phyloP scores from a whole-genome alignment of 768 basidiomycete species.

The Leccinum truebloodii region DNA sequence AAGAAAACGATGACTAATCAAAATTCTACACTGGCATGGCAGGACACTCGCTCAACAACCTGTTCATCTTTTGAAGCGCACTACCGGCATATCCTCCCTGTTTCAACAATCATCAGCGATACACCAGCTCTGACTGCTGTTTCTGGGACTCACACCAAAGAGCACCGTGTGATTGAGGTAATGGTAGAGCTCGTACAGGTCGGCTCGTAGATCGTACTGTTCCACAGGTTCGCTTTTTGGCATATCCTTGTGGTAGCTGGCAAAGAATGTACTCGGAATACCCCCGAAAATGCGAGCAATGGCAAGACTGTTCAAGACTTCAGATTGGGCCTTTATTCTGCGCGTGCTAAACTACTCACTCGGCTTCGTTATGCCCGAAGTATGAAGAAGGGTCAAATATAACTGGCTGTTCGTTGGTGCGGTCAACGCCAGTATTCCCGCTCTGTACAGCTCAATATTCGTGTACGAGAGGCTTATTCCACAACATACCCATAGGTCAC shows the following conservation, averaged over 20 bases:
- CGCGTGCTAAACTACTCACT: conserved; percentile 48
- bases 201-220: conserved; percentile 62
- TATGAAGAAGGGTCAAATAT: conserved; percentile 81
- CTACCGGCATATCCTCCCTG: conserved; percentile 54
- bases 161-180: conserved; percentile 80
- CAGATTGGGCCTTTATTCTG: neutral
- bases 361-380: conserved; percentile 80
- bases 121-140: neutral
- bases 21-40: neutral
- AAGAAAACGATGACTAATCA: conserved; percentile 16
- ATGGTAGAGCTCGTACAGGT: conserved; percentile 80
- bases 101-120: neutral
- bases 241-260: conserved; percentile 59
- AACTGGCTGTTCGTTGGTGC: conserved; percentile 53
- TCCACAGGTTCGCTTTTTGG: conserved; percentile 66
- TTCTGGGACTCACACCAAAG: conserved; percentile 60
- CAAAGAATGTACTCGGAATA: conserved; percentile 62
- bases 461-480: neutral
- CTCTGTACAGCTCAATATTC: conserved; percentile 43
- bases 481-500: conserved; percentile 72
- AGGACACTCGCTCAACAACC: conserved; percentile 40
- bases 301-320: conserved; percentile 50
- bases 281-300: conserved; percentile 84
- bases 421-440: conserved; percentile 70
- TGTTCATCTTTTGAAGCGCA: conserved; percentile 50